Percentiles rank a stretch among this genome's conserved stretches.
Evolutionary conservation across 768 basidiomycete genomes (phyloP).

Genomic region (Lyophyllum semitale): DNA sequence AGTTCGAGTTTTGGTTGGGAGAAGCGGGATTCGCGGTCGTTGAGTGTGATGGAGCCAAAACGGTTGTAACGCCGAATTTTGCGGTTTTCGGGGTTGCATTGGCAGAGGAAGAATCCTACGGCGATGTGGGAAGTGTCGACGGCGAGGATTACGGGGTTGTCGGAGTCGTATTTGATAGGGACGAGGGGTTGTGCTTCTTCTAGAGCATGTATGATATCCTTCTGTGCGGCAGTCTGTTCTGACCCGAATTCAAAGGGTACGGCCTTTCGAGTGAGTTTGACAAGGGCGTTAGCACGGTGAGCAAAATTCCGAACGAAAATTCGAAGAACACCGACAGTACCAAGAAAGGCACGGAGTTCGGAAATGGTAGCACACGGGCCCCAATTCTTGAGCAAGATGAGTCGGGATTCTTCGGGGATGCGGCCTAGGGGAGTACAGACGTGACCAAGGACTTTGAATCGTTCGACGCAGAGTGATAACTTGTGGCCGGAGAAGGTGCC

Average conservation of each 20-base stretch:
- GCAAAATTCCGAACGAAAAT: conserved; percentile 29
- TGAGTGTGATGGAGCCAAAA: conserved; percentile 41
- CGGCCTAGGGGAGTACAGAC: conserved; percentile 36
- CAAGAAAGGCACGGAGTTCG: conserved; percentile 31
- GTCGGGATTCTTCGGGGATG: conserved; percentile 18
- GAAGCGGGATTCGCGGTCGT: conserved; percentile 31
- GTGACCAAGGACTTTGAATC: conserved; percentile 37
- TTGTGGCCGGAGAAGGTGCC: conserved; percentile 40
- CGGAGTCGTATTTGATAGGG: conserved; percentile 24
- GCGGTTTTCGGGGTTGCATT: conserved; percentile 23
- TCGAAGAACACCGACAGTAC: conserved; percentile 23
- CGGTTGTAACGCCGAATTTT: conserved; percentile 24
- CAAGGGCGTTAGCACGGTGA: conserved; percentile 16
- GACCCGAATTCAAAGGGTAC: conserved; percentile 30
- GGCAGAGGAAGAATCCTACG: conserved; percentile 39
- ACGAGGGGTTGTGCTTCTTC: not conserved
- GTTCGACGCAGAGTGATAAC: conserved; percentile 24
- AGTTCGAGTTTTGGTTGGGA: conserved; percentile 44
- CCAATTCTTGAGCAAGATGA: conserved; percentile 22
- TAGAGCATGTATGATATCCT: not conserved
- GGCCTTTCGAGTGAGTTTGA: conserved; percentile 20
- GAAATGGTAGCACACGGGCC: conserved; percentile 16
- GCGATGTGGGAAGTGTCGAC: conserved; percentile 38
- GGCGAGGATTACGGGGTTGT: conserved; percentile 29
- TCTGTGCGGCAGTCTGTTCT: conserved; percentile 14